A percentile compares a stretch with the other conserved stretches of the same genome.
phyloP scores from a whole-genome alignment of 768 basidiomycete genomes.

The Rhodotorula sphaerocarpa region DNA sequence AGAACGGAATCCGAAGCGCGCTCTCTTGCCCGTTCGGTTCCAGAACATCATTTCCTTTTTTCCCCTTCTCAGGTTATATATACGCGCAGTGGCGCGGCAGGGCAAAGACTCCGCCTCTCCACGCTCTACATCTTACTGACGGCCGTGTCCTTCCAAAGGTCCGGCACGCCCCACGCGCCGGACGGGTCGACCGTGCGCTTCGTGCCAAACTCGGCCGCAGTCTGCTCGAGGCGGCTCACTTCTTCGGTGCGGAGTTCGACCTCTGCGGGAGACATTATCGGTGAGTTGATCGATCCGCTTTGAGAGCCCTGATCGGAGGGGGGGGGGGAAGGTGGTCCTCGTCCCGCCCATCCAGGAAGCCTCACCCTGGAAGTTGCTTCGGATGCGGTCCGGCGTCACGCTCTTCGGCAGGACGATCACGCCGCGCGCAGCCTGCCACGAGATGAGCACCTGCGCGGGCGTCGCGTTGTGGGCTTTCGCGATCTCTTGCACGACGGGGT shows the following conservation, averaged over 20 bases:
- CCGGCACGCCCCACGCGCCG: slow-evolving; percentile 26
- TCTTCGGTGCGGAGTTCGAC: slow-evolving; percentile 20
- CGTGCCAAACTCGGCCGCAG: slow-evolving; percentile 7
- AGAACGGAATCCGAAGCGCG: too few relatives aligned
- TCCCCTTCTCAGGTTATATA: neutral
- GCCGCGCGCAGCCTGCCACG: slow-evolving; percentile 68
- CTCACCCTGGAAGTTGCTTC: slow-evolving; percentile 50
- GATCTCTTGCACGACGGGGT: slow-evolving; percentile 48
- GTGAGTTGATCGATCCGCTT: too few relatives aligned
- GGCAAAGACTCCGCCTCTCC: neutral
- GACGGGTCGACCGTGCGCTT: slow-evolving; percentile 25
- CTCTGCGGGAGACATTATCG: neutral
- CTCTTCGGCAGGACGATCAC: slow-evolving; percentile 71
- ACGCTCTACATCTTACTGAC: neutral
- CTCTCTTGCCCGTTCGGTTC: too few relatives aligned
- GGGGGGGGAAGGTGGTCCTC: too few relatives aligned
- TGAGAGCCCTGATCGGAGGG: neutral
- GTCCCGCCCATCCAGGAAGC: neutral
- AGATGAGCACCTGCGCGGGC: slow-evolving; percentile 71
- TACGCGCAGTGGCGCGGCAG: neutral
- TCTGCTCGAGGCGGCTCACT: slow-evolving; percentile 15
- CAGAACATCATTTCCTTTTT: neutral
- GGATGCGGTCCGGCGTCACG: slow-evolving; percentile 61
- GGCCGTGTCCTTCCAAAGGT: slow-evolving; percentile 15
- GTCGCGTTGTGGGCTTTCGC: slow-evolving; percentile 49